These are phyloP conservation scores for Fraxinus americana DNA, from an alignment of 257 asterid genomes.

Conservation along the genomic window DNA sequence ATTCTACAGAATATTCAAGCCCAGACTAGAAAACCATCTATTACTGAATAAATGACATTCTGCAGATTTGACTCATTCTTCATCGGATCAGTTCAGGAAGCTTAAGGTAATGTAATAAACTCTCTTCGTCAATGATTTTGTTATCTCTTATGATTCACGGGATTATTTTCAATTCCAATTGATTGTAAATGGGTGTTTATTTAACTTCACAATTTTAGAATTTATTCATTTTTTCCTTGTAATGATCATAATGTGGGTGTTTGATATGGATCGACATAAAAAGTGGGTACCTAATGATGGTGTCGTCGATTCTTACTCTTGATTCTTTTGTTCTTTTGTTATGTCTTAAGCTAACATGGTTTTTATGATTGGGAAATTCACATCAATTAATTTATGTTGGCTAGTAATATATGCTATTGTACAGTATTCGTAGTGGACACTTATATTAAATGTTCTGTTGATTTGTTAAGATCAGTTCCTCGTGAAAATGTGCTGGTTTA, in stretches of 20 bases:
- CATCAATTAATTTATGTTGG: neutral
- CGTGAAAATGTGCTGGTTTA: neutral
- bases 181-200: neutral
- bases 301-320: neutral
- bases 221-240: neutral
- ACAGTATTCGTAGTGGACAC: neutral
- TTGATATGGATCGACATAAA: neutral
- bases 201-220: neutral
- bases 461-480: neutral
- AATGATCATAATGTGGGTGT: neutral
- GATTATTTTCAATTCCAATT: neutral
- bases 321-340: neutral
- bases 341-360: neutral
- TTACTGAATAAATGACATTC: too few relatives aligned
- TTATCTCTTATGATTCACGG: too few relatives aligned
- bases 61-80: neutral
- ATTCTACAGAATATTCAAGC: too few relatives aligned
- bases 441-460: neutral
- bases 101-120: neutral
- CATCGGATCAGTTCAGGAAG: conserved; percentile 1
- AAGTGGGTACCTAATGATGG: neutral
- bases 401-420: neutral
- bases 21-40: too few relatives aligned
- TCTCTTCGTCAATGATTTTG: neutral
- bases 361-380: neutral